A percentile compares a stretch with the other conserved stretches of the same genome.
phyloP scores from a whole-genome alignment of 495 filamentous ascomycete species.

The Evansstolkia leycettana region DNA sequence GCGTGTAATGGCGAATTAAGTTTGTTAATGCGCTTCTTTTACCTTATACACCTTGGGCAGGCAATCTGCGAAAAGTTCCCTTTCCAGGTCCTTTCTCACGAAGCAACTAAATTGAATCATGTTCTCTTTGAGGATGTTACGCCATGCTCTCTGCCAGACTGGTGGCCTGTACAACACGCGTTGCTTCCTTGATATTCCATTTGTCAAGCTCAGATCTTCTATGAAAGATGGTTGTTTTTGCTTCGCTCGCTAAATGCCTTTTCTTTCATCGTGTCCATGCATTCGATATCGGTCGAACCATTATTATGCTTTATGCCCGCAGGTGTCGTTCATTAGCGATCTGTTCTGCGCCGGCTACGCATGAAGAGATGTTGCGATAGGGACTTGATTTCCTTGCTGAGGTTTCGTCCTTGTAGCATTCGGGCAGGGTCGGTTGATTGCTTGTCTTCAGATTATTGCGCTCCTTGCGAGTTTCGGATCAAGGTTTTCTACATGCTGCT shows the following conservation, averaged over 20 bases:
- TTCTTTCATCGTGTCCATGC: background rate
- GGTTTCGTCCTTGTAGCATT: constrained; percentile 11
- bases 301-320: no score
- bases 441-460: constrained; percentile 8
- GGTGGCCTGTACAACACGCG: constrained; percentile 22
- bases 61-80: constrained; percentile 39
- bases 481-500: constrained; percentile 4
- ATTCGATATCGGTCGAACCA: no score
- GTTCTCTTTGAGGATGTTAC: constrained; percentile 25
- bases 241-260: background rate
- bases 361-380: background rate
- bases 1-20: constrained; percentile 28
- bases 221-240: constrained; percentile 11
- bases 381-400: constrained; percentile 3
- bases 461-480: constrained; percentile 11
- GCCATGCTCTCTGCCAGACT: constrained; percentile 22
- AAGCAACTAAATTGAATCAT: constrained; percentile 34
- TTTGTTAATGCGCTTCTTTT: constrained; percentile 27
- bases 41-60: constrained; percentile 33
- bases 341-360: no score
- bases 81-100: constrained; percentile 22
- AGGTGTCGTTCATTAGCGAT: no score
- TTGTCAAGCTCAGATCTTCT: constrained; percentile 12
- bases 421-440: constrained; percentile 9
- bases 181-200: constrained; percentile 9